Evolutionary conservation across 495 filamentous ascomycete genomes (phyloP), one percentile per base, ranked within the genome.

Genomic region (Annulohypoxylon moriforme): DNA sequence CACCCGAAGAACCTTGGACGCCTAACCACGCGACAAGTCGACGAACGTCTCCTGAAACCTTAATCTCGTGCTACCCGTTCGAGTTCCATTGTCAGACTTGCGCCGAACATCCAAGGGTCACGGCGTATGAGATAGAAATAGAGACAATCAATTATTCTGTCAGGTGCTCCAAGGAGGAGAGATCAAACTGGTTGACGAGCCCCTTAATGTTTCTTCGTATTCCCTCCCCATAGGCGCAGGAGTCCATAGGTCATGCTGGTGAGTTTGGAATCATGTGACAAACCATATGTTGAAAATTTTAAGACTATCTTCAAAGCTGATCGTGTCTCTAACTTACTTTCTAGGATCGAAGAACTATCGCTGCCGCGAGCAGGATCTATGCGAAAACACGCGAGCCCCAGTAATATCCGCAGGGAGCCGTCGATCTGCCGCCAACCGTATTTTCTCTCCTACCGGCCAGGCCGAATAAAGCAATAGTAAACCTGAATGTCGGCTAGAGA

Each of bases 1-100:
- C 56, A 71, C 61, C 46, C 27, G 24, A 59, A 59, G 34, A 40
- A 40, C 36, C 36, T 40, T 40, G 13, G 36, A 16, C 16, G 44
- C 40, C 16, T 33, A 42, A 14, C 59, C 69, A 67, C 47, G 58
- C 69, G 64, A 64, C 34, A 57, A 40, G 24, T 55, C n/a, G 18
- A 31, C 31, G 14, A 49, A 29, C 64, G 38, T 63, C 59, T 18
- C 53, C 64, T 68, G 64, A 60, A 64, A 68, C 64, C 55, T 60
- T 64, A 64, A 68, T 60, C 34, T 64, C 60, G 40, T 64, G 36
- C 31, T 46, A 47, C 64, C 10, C 20, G 31, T 49, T 62, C 38
- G 57, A 61, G 22, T 55, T 67, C 59, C 8, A 38, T 49, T 42
- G 52, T 60, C 22, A 22, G 16, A 52, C 33, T 11, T 53, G 14